Percentiles rank a stretch among this genome's conserved stretches.
Evolutionary conservation across 306 rosid genomes (phyloP).

Genomic region (Dalbergia cultrata): DNA sequence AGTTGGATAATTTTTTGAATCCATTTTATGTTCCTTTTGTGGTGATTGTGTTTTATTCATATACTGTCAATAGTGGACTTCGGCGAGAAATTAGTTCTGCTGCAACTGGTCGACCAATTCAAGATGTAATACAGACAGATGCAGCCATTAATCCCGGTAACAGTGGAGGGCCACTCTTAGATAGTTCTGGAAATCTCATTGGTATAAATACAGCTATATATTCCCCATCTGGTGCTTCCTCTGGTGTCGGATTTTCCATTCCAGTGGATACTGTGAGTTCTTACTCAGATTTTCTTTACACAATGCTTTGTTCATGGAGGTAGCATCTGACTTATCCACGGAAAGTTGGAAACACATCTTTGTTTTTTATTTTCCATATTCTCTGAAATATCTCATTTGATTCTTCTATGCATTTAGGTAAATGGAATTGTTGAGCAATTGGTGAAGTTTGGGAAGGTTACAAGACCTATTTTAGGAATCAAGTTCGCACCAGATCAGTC

Average conservation of each 20-base stretch:
- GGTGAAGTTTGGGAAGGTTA: constrained; percentile 95
- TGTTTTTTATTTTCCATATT: not conserved
- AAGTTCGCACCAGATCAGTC: constrained; percentile 99
- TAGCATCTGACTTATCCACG: not conserved
- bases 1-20: constrained; percentile 22
- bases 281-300: constrained; percentile 10
- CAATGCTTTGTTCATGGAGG: not conserved
- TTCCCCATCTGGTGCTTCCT: constrained; percentile 97
- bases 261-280: constrained; percentile 96
- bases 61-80: constrained; percentile 73
- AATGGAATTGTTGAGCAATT: constrained; percentile 96
- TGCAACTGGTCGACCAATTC: constrained; percentile 98
- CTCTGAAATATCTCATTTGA: constrained; percentile 24
- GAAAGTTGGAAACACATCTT: constrained; percentile 1
- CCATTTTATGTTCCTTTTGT: constrained; percentile 9
- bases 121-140: constrained; percentile 99
- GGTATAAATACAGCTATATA: constrained; percentile 98
- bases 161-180: constrained; percentile 99
- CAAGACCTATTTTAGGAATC: constrained; percentile 96
- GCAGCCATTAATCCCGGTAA: constrained; percentile 99
- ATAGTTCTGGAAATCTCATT: constrained; percentile 94
- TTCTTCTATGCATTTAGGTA: constrained; percentile 62
- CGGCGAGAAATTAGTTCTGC: constrained; percentile 99
- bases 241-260: constrained; percentile 98
- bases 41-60: constrained; percentile 34